These are phyloP conservation scores for Clarireedia monteithiana DNA, from an alignment of 2,329 filamentous ascomycete species.

Conservation along the genomic window DNA sequence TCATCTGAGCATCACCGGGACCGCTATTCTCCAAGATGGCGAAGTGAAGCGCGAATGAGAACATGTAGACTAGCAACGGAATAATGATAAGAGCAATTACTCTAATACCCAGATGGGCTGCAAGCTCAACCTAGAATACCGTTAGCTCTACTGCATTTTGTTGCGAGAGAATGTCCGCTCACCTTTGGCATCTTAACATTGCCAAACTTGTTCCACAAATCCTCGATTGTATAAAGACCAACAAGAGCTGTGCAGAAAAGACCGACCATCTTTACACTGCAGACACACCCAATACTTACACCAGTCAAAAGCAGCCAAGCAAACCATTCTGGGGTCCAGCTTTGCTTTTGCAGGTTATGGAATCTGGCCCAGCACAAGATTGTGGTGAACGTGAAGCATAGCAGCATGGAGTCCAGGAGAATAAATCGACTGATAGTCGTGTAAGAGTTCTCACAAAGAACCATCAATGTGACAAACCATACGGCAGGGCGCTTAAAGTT, in stretches of 20 bases:
- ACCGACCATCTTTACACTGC: slow-evolving; percentile 97
- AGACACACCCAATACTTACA: slow-evolving; percentile 93
- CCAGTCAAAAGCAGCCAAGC: slow-evolving; percentile 91
- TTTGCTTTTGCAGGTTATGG: slow-evolving; percentile 76
- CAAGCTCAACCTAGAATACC: slow-evolving; percentile 48
- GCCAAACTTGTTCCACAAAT: slow-evolving; percentile 97
- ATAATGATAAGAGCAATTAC: slow-evolving; percentile 83
- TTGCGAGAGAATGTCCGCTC: slow-evolving; percentile 23
- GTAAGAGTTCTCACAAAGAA: slow-evolving; percentile 98
- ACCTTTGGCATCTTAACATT: slow-evolving; percentile 85
- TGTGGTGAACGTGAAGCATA: slow-evolving; percentile 97
- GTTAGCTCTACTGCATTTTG: slow-evolving; percentile 12
- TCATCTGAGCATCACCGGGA: slow-evolving; percentile 99
- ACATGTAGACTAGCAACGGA: slow-evolving; percentile 85
- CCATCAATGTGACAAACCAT: slow-evolving; percentile 94
- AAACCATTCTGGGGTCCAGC: slow-evolving; percentile 89
- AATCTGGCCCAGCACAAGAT: slow-evolving; percentile 97
- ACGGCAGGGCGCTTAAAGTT: slow-evolving; percentile 80
- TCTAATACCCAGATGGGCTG: slow-evolving; percentile 70
- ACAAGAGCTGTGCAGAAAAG: slow-evolving; percentile 93
- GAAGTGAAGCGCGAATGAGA: slow-evolving; percentile 94
- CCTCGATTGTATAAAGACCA: slow-evolving; percentile 90
- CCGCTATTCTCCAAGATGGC: slow-evolving; percentile 87
- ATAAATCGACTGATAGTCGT: slow-evolving; percentile 98
- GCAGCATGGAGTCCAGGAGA: slow-evolving; percentile 94